Evolutionary conservation across 2,329 filamentous ascomycete genomes (phyloP), one percentile per base, ranked within the genome.

Genomic region (Calonectria henricotiae): DNA sequence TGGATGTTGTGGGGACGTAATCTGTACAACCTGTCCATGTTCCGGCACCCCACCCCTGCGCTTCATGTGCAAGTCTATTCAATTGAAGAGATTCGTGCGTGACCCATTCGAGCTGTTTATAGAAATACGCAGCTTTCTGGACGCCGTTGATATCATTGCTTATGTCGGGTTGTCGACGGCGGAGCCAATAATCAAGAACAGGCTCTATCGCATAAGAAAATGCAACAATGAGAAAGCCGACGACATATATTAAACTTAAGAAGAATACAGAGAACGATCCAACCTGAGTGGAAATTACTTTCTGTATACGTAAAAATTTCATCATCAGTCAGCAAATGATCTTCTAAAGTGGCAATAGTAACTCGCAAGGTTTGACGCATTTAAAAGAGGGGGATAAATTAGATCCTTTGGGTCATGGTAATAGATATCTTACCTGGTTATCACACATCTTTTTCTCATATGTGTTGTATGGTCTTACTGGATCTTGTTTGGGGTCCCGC

Each of bases 191-290:
- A 27, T n/a, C 12, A 1, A 43, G 3, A 4, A 43, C 8, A 1
- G 37, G 37, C 20, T 60, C 55, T 4, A 60, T 11, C 4, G 20
- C 20, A 4, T 27, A 60, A 2, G 55, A 60, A 11, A 17, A 2
- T 12, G 9, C 13, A 30, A 60, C 27, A 15, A 60, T 60, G 1
- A 41, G 12, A n/a, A 60, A 17, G 8, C 55, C 37, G 5, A 60
- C 11, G 5, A n/a, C 25, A 25, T 60, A 60, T 15, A 37, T 43
- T 30, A 60, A 60, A 6, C 20, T 17, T 6, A 60, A 15, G 9
- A 35, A 35, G 39, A 60, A 60, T 2, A 60, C 37, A 8, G 55
- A 60, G 13, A 60, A 60, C 4, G 55, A 60, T 5, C 55, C 55
- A 9, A 43, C n/a, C 5, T 30, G 3, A 15, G 20, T 60, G 7